A percentile compares a stretch with the other conserved stretches of the same genome.
phyloP scores from a whole-genome alignment of 164 flowering plant genomes.

The Stephania yunnanensis region DNA sequence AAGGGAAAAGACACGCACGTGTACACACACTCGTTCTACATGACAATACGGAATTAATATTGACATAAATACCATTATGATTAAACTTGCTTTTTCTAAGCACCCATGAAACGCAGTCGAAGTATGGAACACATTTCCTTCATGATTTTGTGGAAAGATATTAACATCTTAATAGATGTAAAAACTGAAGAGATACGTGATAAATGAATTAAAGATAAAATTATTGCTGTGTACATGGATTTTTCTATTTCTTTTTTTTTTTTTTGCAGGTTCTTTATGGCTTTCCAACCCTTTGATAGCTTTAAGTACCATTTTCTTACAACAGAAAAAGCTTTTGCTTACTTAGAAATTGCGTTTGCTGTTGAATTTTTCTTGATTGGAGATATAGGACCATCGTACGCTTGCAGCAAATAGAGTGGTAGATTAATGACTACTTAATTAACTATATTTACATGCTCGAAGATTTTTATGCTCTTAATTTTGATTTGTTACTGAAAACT shows the following conservation, averaged over 20 bases:
- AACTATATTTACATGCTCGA: background rate
- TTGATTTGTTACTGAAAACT: background rate
- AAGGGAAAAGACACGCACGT: no score
- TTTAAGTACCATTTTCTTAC: background rate
- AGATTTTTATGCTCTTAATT: background rate
- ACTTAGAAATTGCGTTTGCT: background rate
- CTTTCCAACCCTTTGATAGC: background rate
- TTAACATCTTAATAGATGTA: background rate
- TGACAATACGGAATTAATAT: no score
- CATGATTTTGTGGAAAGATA: background rate
- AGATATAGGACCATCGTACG: background rate
- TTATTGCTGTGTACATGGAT: no score
- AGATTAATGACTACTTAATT: no score
- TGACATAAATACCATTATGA: no score
- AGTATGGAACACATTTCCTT: background rate
- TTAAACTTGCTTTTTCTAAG: no score
- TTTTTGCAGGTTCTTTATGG: conserved; percentile 7
- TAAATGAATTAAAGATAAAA: background rate
- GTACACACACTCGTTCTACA: no score
- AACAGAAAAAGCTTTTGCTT: conserved; percentile 2
- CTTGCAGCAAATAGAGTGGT: background rate
- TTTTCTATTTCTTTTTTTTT: background rate
- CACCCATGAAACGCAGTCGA: background rate
- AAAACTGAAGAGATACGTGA: background rate
- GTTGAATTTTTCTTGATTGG: background rate